Evolutionary conservation across 2,329 filamentous ascomycete species (phyloP).

Genomic region (Fusarium ambrosium): DNA sequence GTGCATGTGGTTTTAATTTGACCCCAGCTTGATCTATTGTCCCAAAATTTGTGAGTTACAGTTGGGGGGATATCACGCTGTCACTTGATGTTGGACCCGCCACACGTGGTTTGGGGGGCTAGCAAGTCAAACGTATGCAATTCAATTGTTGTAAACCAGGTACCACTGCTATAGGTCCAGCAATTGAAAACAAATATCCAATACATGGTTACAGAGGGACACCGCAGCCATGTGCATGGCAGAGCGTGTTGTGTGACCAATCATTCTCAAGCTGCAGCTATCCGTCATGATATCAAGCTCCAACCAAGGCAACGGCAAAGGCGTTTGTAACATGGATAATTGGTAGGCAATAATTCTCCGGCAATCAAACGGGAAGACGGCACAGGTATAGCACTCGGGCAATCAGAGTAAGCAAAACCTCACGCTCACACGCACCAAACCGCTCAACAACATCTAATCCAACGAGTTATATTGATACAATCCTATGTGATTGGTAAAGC

Average conservation of each 20-base stretch:
- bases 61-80: neutral
- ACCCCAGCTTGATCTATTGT: neutral
- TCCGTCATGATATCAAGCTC: neutral
- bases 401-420: neutral
- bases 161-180: neutral
- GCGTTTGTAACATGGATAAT: neutral
- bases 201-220: neutral
- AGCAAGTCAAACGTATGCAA: neutral
- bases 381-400: neutral
- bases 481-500: neutral
- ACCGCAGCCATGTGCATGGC: neutral
- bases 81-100: neutral
- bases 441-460: neutral
- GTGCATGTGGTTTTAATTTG: neutral
- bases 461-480: conserved; percentile 2
- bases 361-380: neutral
- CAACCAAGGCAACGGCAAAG: neutral
- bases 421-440: neutral
- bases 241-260: neutral
- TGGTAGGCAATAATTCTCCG: neutral
- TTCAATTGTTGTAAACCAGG: neutral
- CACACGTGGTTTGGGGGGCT: neutral
- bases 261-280: neutral
- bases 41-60: neutral
- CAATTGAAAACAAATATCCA: neutral